Evolutionary conservation across 352 stramenopile genomes (phyloP), one percentile per base, ranked within the genome.

Genomic region (Pythium volutum): DNA sequence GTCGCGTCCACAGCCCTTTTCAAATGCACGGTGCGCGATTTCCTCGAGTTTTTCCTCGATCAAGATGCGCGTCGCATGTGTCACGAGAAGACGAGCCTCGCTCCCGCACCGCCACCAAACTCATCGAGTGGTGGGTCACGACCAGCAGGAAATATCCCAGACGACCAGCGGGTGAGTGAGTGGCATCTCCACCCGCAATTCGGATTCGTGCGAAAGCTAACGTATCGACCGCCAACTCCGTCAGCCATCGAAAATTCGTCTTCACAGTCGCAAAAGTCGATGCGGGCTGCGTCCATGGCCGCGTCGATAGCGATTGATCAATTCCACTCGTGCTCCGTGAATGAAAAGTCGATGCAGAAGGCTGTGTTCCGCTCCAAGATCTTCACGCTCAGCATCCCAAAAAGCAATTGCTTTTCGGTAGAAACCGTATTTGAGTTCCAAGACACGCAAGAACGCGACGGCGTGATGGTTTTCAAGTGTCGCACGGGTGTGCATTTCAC

Each of bases 371-470:
- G 73, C 8, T 78, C 66, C 47, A 89, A 89, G 70, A 69, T 86
- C 14, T 89, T 82, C 64, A 82, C 74, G 8, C 73, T 87, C 38
- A 84, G 77, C 43, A 78, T 86, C 25, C 79, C 77, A 0, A 79
- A 76, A 47, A 87, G 76, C 67, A 87, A 89, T 54, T 81, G 74
- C 41, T 85, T 86, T 34, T 89, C 79, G 2, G 70, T 87, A 33
- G 79, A 89, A 59, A 75, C 74, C 7, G 52, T 84, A 18, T 66
- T 87, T 25, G 77, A 89, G 46, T 60, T 79, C 9, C 63, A 81
- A 31, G 70, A 84, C 42, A 53, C 65, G 5, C 26, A 48, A 20
- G 67, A 64, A 12, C 55, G 53, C 4, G 68, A 75, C 0, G 48
- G 69, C 1, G 55, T 69, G 38, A 39, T 77, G 22, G 29, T 63